A percentile compares a stretch with the other conserved stretches of the same genome.
phyloP scores from a whole-genome alignment of 331 rosid genomes.

The Pyracantha coccinea region DNA sequence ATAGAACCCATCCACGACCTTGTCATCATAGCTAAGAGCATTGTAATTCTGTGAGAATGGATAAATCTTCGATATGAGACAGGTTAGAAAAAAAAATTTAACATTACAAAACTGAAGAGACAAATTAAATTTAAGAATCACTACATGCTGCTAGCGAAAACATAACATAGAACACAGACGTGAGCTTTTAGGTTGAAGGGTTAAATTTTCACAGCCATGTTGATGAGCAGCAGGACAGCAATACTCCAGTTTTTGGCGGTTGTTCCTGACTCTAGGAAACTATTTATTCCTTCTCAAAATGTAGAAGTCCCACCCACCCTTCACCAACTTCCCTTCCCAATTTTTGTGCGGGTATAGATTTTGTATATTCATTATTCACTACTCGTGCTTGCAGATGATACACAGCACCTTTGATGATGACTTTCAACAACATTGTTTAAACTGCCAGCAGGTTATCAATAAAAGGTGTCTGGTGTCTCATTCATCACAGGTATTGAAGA shows the following conservation, averaged over 20 bases:
- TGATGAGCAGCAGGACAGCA: neutral
- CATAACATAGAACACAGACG: neutral
- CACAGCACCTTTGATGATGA: conserved; percentile 13
- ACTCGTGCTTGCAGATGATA: neutral
- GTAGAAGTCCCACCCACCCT: neutral
- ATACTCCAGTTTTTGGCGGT: neutral
- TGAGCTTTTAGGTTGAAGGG: neutral
- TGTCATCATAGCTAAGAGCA: conserved; percentile 93
- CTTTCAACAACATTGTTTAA: conserved; percentile 20
- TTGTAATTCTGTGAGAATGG: conserved; percentile 96
- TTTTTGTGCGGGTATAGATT: neutral
- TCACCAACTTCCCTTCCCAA: neutral
- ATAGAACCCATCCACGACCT: conserved; percentile 93
- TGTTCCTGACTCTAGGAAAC: neutral
- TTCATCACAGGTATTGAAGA: conserved; percentile 12
- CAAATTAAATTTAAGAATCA: conserved; percentile 6
- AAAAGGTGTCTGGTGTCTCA: conserved; percentile 11
- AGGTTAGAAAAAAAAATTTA: conserved; percentile 14
- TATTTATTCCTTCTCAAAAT: neutral
- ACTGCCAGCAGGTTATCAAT: conserved; percentile 12
- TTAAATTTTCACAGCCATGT: neutral
- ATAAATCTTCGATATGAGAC: conserved; percentile 89
- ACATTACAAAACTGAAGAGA: conserved; percentile 26
- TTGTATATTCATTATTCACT: neutral
- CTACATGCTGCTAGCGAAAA: neutral